phyloP scores from a whole-genome alignment of 129 eudicot species.

The Tanacetum coccineum region DNA sequence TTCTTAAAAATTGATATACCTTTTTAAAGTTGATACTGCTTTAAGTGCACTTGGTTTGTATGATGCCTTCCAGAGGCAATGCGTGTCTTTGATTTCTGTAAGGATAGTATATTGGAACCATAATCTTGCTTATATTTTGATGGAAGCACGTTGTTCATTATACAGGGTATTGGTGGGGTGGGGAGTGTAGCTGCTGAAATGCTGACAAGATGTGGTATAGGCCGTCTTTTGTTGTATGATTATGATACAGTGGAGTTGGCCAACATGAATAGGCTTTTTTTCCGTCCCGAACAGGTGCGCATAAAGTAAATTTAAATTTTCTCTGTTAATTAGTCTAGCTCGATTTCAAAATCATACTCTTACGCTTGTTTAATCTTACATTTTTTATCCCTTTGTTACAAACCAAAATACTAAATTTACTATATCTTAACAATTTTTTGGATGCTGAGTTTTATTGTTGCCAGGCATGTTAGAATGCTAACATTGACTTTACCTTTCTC shows the following conservation, averaged over 20 bases:
- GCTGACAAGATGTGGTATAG: constrained; percentile 99
- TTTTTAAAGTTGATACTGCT: too few species aligned
- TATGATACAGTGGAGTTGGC: constrained; percentile 99
- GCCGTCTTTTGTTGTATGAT: constrained; percentile 93
- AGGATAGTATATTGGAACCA: not conserved
- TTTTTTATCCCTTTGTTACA: not conserved
- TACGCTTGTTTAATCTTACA: not conserved
- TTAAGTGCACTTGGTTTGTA: too few species aligned
- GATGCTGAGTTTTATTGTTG: not conserved
- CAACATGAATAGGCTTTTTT: constrained; percentile 98
- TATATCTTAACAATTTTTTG: not conserved
- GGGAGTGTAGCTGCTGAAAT: constrained; percentile 99
- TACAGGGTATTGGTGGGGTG: constrained; percentile 97
- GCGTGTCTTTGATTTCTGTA: too few species aligned
- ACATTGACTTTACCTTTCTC: constrained; percentile 19
- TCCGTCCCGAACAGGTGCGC: constrained; percentile 94
- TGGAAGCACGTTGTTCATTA: not conserved
- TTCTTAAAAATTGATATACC: too few species aligned
- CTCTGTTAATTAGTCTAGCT: not conserved
- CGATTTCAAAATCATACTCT: not conserved
- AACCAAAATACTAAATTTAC: not conserved
- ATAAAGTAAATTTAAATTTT: not conserved
- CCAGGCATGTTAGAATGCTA: not conserved
- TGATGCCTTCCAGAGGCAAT: too few species aligned
- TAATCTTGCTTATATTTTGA: constrained; percentile 3